Evolutionary conservation across 2,329 filamentous ascomycete species (phyloP).

Genomic region (Colletotrichum brevisporum): DNA sequence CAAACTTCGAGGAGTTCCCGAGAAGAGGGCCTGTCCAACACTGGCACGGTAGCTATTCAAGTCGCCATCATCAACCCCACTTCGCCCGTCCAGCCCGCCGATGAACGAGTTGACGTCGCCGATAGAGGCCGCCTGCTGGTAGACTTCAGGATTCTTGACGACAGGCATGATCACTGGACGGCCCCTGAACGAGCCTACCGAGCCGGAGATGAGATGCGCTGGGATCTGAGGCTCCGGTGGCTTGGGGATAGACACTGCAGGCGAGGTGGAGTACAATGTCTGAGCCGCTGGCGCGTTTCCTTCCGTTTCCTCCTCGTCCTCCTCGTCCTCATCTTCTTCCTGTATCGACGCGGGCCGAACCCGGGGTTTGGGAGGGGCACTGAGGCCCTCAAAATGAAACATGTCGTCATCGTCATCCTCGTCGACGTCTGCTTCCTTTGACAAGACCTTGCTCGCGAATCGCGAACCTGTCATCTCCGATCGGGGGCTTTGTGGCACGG

Average conservation of each 20-base stretch:
- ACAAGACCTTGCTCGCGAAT: not conserved
- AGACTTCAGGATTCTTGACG: slow-evolving; percentile 63
- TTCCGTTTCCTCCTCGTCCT: slow-evolving; percentile 42
- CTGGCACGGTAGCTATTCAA: slow-evolving; percentile 60
- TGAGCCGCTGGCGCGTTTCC: slow-evolving; percentile 39
- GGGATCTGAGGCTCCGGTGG: slow-evolving; percentile 46
- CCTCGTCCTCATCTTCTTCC: slow-evolving; percentile 55
- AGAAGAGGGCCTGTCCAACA: slow-evolving; percentile 55
- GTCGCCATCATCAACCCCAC: slow-evolving; percentile 62
- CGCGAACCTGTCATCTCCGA: slow-evolving; percentile 8
- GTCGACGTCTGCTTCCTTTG: slow-evolving; percentile 22
- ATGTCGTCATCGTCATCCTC: slow-evolving; percentile 53
- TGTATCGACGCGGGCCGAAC: slow-evolving; percentile 46
- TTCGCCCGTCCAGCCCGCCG: slow-evolving; percentile 66
- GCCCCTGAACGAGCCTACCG: slow-evolving; percentile 69
- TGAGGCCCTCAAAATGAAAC: slow-evolving; percentile 62
- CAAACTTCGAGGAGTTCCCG: slow-evolving; percentile 62
- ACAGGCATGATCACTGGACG: slow-evolving; percentile 67
- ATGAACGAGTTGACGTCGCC: slow-evolving; percentile 66
- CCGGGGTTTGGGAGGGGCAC: slow-evolving; percentile 47
- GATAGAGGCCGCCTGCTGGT: slow-evolving; percentile 62
- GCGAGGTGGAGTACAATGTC: slow-evolving; percentile 59
- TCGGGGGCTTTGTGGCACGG: slow-evolving; percentile 25
- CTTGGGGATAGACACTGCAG: slow-evolving; percentile 57
- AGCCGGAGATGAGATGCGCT: slow-evolving; percentile 49